Base-by-base conservation (phyloP, 805 yeast genomes). In the Yarrowia alimentaria region DNA sequence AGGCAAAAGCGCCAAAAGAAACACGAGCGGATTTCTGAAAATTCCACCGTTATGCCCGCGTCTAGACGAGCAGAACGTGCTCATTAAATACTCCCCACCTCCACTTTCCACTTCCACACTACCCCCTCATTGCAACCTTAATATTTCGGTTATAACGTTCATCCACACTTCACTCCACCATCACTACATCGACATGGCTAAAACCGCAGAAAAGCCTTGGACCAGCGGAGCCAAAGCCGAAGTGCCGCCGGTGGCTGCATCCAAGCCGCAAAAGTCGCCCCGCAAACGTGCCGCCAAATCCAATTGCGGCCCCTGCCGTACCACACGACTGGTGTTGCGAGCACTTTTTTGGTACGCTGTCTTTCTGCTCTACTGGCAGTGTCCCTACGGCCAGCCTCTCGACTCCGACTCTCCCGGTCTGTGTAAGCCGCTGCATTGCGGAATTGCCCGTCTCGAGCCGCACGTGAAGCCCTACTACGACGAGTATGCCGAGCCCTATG, bases 261-360 rank as follows among this genome's bases (percentile, higher is more conserved):
- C 29, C 12, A 10, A 10, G 14, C 29, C 14, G n/a, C 12, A 7
- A 22, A 7, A 19, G 11, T 17, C n/a, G 43, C 18, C 17, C 6
- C 43, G 13, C 13, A 31, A 32, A 37, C 1, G 13, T 13, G 22
- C 19, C 29, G 8, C 6, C n/a, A 35, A 26, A 14, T 11, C 13
- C n/a, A 5, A n/a, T 5, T 25, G 26, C 10, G 6, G 33, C 4
- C 53, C 33, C 22, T 38, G 53, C 22, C 25, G 50, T 28, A 34
- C 35, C 37, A 26, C 29, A 14, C 18, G 50, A 3, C 21, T 37
- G 10, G 28, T n/a, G 8, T 14, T 51, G 17, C 54, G 62, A 22
- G 32, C 58, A n/a, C 53, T 60, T 51, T 56, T 61, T 40, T 57
- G 64, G 54, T 61, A 61, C 52, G 16, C 54, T 19, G 50, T 61